Evolutionary conservation across 2,329 filamentous ascomycete species (phyloP), one percentile per base, ranked within the genome.

Genomic region (Fusarium sterilihyphosum): DNA sequence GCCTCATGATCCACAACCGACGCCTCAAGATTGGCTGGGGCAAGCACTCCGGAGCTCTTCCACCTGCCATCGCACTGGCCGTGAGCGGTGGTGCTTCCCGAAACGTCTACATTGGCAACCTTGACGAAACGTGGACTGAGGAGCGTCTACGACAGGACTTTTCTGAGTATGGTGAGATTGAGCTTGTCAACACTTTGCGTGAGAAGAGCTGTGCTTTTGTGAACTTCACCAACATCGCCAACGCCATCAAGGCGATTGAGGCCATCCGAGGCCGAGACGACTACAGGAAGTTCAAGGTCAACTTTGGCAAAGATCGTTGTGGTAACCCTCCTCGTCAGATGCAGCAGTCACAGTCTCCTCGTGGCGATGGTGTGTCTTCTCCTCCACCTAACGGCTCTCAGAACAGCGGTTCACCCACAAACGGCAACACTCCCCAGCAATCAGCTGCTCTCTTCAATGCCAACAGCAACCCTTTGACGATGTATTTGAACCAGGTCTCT

Each of bases 151-250:
- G 95, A 80, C 95, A 98, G 82, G 96, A 99, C 84, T 99, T 99
- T 83, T 94, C 95, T 40, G 96, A 98, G 82, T 98, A 94, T 79
- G 96, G 96, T 75, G 96, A 99, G 84, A 98, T 99, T 80, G 96
- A 99, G 85, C 87, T 99, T 73, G 95, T 99, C 73, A 99, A 99
- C 85, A 94, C 96, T 22, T 87, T 99, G 69, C 92, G 96, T 61
- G 96, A 99, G 88, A 99, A 99, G 91, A 98, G 95, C 86, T 99
- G 96, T 83, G 96, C 96, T 1, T 99, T 99, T 82, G 96, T 99
- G 82, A 99, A 99, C 86, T 99, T 99, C 83, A 99, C 96, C 81
- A 99, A 99, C 86, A 99, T 99, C 81, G 96, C 96, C 81, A 99
- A 99, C 79, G 96, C 96, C 58, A 99, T 99, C 88, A 99, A 99